Base-by-base conservation (phyloP, 768 basidiomycete genomes). In the Panellus pusillus region DNA sequence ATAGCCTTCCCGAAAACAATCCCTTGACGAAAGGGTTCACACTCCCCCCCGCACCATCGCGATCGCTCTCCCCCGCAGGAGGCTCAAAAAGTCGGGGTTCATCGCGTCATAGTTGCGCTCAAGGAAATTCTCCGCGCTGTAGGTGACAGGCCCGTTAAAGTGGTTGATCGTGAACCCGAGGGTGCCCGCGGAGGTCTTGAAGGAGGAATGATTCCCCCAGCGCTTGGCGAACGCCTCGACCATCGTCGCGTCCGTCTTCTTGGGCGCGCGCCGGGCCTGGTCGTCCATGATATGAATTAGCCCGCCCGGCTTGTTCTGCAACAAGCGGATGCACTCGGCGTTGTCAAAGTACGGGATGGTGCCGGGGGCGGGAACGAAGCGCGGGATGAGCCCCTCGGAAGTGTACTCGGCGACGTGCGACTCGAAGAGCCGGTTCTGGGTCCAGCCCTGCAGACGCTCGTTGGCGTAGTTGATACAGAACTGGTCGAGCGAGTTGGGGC, bases 281-380 rank as follows among this genome's bases (percentile, higher is more conserved):
- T 98, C 96, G 65, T 98, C 95, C 89, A 98, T 92, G 69, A 98
- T 98, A 64, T 96, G 93, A 48, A 98, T 85, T 29, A 99, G 76
- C 2, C 97, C 97, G 9, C 94, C 95, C 1, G 91, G 93, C 50
- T 76, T 77, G 65, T 92, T 87, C 65, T 93, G 88, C 38, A 98
- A 72, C 28, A 99, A 76, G 8, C 92, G 83, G 28, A 98, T 70
- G 61, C 91, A 93, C 66, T 98, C 95, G 9, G 87, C 68, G 68
- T 98, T 98, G 72, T 96, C 92, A 67, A 92, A 92, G 74, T 89
- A 95, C 0, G 87, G 81, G 0, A 91, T 73, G 28, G 32, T 35
- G 14, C 11, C 81, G 74, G 0, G 90, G 1, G 47, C 46, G 41
- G 59, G 89, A 2, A 89, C 80, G 49, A 82, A 78, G 2, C 76